Conservation (phyloP, 2,329 filamentous ascomycete genomes). For the Sclerotinia subarctica region DNA sequence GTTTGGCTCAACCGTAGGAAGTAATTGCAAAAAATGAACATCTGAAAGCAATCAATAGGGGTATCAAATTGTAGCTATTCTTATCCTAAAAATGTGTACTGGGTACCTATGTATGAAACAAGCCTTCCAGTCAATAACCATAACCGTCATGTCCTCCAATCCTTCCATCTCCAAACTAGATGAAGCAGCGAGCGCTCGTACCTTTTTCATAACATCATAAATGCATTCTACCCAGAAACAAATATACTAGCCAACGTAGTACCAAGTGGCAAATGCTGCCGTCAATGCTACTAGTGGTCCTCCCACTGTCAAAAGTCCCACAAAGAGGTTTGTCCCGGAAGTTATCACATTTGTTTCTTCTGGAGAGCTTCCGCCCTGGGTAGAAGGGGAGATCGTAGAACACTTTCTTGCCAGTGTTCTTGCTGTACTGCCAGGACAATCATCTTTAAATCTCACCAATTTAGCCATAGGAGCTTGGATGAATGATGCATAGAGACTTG, state of each 20-base stretch:
- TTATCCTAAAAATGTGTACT: conserved; percentile 17
- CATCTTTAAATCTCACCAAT: conserved; percentile 21
- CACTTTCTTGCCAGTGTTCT: conserved; percentile 7
- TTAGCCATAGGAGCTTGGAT: conserved; percentile 20
- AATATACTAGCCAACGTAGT: conserved; percentile 8
- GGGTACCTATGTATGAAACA: neutral
- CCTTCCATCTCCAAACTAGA: neutral
- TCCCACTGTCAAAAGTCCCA: conserved; percentile 11
- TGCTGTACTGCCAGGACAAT: neutral
- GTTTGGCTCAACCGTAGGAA: neutral
- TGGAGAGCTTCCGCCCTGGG: neutral
- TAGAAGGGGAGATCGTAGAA: neutral
- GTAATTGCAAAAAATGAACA: neutral
- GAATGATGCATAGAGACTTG: conserved; percentile 18
- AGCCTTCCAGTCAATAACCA: neutral
- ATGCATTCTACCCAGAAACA: neutral
- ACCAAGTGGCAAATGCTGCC: conserved; percentile 18
- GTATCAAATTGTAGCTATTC: conserved; percentile 19
- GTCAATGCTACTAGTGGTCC: conserved; percentile 13
- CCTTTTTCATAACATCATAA: neutral
- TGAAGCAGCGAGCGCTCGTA: neutral
- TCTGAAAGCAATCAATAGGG: neutral
- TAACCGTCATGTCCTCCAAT: neutral
- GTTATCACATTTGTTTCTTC: neutral
- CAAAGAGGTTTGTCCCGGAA: neutral